phyloP scores from a whole-genome alignment of 2,329 filamentous ascomycete species.

The Penicillium sp. region DNA sequence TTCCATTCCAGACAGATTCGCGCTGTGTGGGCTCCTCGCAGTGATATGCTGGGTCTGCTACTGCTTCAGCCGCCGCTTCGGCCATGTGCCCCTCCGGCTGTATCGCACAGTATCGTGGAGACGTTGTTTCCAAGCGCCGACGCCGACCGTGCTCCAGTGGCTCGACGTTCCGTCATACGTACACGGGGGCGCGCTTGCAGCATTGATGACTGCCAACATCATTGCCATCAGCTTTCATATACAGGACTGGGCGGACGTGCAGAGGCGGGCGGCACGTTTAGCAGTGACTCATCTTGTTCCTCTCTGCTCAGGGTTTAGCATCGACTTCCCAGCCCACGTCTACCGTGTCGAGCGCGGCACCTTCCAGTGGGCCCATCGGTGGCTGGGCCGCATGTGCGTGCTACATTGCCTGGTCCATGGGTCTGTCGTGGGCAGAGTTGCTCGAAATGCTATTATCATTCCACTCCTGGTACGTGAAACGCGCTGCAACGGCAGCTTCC shows the following conservation, averaged over 20 bases:
- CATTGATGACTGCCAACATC: neutral
- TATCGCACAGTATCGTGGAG: neutral
- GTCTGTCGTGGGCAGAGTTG: neutral
- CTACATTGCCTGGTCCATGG: neutral
- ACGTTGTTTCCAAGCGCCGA: neutral
- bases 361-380: neutral
- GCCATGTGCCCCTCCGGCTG: neutral
- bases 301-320: neutral
- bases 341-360: neutral
- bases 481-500: neutral
- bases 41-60: neutral
- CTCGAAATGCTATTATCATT: neutral
- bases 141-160: neutral
- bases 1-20: no score
- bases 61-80: neutral
- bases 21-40: no score
- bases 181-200: neutral
- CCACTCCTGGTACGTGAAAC: neutral
- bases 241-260: neutral
- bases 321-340: neutral
- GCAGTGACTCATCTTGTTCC: neutral
- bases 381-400: neutral
- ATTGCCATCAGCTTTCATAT: neutral
- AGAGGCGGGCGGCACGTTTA: neutral
- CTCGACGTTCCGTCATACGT: neutral